Percentiles rank a stretch among this genome's conserved stretches.
These are phyloP conservation scores for Botrytis aclada DNA, from an alignment of 2,329 filamentous ascomycete genomes.

Conservation along the genomic window DNA sequence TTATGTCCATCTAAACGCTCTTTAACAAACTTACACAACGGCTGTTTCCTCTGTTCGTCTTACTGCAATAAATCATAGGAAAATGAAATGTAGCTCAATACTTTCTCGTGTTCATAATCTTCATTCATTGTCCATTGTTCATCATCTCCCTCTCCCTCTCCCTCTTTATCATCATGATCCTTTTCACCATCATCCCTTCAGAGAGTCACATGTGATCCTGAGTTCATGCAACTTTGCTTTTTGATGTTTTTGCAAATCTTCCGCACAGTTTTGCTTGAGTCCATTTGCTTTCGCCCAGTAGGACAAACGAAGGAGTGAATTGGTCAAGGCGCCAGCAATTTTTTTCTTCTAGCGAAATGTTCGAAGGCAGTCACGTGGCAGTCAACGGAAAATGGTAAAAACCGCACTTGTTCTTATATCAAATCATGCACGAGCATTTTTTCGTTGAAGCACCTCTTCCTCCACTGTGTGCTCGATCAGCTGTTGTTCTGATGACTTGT, in stretches of 20 bases:
- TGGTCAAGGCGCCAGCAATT: background rate
- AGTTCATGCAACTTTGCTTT: background rate
- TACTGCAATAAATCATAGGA: background rate
- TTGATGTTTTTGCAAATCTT: background rate
- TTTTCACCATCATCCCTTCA: background rate
- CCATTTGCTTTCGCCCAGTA: background rate
- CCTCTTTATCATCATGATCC: too few species aligned
- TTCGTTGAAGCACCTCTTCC: background rate
- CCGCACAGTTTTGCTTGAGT: background rate
- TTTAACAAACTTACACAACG: background rate
- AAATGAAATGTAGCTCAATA: background rate
- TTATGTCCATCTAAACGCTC: background rate
- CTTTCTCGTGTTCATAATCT: too few species aligned
- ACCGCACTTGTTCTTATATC: background rate
- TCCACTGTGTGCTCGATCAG: background rate
- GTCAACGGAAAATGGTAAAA: background rate
- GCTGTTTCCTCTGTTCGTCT: background rate
- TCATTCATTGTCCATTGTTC: too few species aligned
- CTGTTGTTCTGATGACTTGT: background rate
- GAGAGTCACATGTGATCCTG: background rate
- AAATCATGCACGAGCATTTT: background rate
- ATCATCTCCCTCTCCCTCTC: too few species aligned
- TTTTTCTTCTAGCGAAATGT: background rate
- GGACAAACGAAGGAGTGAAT: background rate
- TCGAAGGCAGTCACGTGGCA: background rate